Base-by-base conservation (phyloP, 305 asterid species). In the Solanum aculeatissimum region DNA sequence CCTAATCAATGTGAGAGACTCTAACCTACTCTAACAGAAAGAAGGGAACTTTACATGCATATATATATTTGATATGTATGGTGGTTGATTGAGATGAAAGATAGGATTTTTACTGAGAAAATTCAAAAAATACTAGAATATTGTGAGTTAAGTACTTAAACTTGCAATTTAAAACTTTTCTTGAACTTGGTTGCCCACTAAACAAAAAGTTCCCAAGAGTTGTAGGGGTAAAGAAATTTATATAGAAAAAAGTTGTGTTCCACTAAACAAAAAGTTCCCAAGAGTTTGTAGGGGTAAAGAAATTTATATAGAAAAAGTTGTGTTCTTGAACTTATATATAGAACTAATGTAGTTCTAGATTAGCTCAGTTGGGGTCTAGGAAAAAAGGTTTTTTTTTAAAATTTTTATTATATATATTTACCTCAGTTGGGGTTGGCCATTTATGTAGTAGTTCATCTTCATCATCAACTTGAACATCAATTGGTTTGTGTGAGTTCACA, bases 341-440 rank as follows among this genome's bases (percentile, higher is more conserved):
- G 79, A n/a, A 38, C 80, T 69, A 69, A 69, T 38, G 78, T 69
- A 43, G 51, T 19, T 54, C 45, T 7, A 18, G 23, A 35, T 4
- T 54, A 23, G 25, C 16, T 45, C 18, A 27, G 13, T 47, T 6
- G 11, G 82, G 18, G 47, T 29, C 16, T 12, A 63, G 43, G 65
- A 45, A 14, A n/a, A 51, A 77, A 27, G 4, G 19, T 21, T 47
- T 23, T 1, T 5, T 16, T 11, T 15, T 14, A 6, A 27, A 6
- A 2, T 18, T 2, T 15, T 32, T 4, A 15, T 8, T 16, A 1
- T 27, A 3, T 2, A 5, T 54, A 63, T 49, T 86, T 93, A 94
- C 99, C 99, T 96, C 95, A 21, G 88, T 72, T 49, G 92, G 66
- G 84, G 87, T 92, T 43, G 99, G 98, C 98, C 99, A 94, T 84